Base-by-base conservation (phyloP, 1,284 basidiomycete genomes). In the Athelia psychrophila region DNA sequence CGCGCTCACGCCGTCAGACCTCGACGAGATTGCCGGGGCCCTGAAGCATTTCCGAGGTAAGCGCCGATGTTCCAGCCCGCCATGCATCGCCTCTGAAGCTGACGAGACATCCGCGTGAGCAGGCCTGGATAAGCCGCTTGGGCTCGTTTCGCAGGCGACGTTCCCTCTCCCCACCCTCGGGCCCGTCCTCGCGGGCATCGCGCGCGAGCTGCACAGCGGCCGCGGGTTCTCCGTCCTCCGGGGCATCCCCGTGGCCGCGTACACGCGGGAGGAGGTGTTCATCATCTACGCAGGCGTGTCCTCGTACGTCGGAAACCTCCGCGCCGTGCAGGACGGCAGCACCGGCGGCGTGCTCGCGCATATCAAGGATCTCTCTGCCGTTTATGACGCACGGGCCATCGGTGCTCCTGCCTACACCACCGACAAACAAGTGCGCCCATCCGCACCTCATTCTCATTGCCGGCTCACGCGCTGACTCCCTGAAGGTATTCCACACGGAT, bases 401-500 rank as follows among this genome's bases (percentile, higher is more conserved):
- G 74, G 74, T 2, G 70, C 70, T 51, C 65, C 75, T 12, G 75
- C 75, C 27, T 77, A 77, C 55, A 76, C 75, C 3, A 76, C 74
- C 1, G 75, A 76, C 59, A 73, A 71, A 51, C 75, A 77, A 56
- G 27, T 30, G 5, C 27, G 27, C 13, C 6, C 13, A 5, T 30
- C 5, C 13, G 5, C 27, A 30, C 5, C 27, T 5, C 13, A 30
- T 30, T 5, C 27, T 30, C 13, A 5, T 30, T 30, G 6, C 6
- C 13, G n/a, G n/a, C n/a, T n/a, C n/a, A n/a, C 13, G 27, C 27
- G 13, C 27, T 30, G 27, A 30, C 5, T 30, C 27, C 27, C 13
- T 13, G 27, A 30, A 30, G 27, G 75, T 77, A 12, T 77, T 77
- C 61, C 75, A 77, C 54, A 76, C 75, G 0, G 75, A 77, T 51